These are phyloP conservation scores for Pseudomonodictys pantanalensis DNA, from an alignment of 495 filamentous ascomycete genomes.

Conservation along the genomic window DNA sequence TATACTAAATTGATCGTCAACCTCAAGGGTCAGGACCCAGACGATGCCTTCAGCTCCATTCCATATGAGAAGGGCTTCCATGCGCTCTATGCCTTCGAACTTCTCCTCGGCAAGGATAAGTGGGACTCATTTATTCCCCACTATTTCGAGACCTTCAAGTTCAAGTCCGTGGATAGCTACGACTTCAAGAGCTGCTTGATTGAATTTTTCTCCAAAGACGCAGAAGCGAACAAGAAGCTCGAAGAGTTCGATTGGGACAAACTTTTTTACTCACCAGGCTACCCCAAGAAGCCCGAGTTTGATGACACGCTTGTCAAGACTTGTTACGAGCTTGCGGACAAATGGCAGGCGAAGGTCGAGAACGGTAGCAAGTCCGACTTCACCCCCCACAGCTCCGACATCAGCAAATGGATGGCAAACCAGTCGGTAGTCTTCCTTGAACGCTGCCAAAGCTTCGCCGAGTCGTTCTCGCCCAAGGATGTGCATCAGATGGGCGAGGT, in stretches of 20 bases:
- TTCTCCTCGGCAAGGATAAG: constrained; percentile 74
- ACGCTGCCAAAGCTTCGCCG: constrained; percentile 60
- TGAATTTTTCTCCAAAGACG: constrained; percentile 73
- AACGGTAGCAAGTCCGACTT: constrained; percentile 48
- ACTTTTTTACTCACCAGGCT: constrained; percentile 79
- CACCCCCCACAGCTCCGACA: constrained; percentile 63
- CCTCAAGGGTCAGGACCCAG: constrained; percentile 86
- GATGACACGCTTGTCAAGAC: constrained; percentile 83
- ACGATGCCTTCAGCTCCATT: constrained; percentile 87
- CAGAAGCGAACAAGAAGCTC: constrained; percentile 63
- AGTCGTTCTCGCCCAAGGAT: constrained; percentile 58
- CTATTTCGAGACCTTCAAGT: constrained; percentile 34
- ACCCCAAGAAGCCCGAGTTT: constrained; percentile 86
- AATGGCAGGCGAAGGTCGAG: constrained; percentile 61
- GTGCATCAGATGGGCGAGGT: constrained; percentile 65
- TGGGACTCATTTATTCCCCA: constrained; percentile 94
- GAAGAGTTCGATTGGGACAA: constrained; percentile 74
- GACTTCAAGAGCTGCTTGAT: constrained; percentile 88
- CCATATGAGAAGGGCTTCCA: constrained; percentile 80
- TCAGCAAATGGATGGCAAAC: constrained; percentile 71
- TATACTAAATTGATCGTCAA: constrained; percentile 88
- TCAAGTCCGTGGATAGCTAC: constrained; percentile 80
- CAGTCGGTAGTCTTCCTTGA: constrained; percentile 91
- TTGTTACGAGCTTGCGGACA: constrained; percentile 74
- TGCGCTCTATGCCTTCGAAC: constrained; percentile 81